A percentile compares a stretch with the other conserved stretches of the same genome.
Conservation (phyloP, 768 basidiomycete genomes). For the Naematelia aurantialba region DNA sequence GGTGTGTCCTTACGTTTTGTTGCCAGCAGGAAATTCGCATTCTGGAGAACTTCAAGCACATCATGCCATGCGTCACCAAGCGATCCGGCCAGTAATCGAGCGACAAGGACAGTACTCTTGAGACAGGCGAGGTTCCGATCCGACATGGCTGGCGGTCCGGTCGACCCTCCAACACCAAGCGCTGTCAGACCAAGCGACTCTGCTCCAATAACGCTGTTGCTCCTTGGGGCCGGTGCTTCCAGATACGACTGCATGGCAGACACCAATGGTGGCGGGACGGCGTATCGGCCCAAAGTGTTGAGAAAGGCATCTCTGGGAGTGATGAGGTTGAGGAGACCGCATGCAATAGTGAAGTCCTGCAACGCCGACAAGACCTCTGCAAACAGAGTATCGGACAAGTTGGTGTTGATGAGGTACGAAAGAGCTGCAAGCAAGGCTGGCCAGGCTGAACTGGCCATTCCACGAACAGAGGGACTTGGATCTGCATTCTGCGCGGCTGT, state of each 20-base stretch:
- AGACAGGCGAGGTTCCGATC: constrained; percentile 88
- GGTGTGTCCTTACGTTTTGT: constrained; percentile 19
- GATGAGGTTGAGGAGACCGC: constrained; percentile 77
- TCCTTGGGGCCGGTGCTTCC: constrained; percentile 34
- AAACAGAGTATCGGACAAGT: constrained; percentile 87
- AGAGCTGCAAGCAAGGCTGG: constrained; percentile 85
- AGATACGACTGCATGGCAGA: constrained; percentile 65
- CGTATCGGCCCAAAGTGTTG: constrained; percentile 79
- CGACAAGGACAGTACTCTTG: constrained; percentile 71
- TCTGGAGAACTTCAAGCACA: constrained; percentile 84
- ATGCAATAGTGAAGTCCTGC: constrained; percentile 78
- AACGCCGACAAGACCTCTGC: constrained; percentile 76
- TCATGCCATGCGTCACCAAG: constrained; percentile 90
- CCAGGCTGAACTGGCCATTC: constrained; percentile 85
- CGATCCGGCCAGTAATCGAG: constrained; percentile 75
- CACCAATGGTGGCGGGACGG: constrained; percentile 85
- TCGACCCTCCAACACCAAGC: constrained; percentile 18
- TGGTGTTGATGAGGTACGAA: constrained; percentile 83
- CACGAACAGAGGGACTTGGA: constrained; percentile 58
- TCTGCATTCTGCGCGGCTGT: constrained; percentile 50
- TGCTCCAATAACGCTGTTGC: constrained; percentile 30
- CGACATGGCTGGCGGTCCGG: constrained; percentile 67
- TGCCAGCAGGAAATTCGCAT: constrained; percentile 81
- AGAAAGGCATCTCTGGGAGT: constrained; percentile 94
- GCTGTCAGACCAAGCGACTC: constrained; percentile 49